These are phyloP conservation scores for Fusarium beomiforme DNA, from an alignment of 2,329 filamentous ascomycete species.

Conservation along the genomic window DNA sequence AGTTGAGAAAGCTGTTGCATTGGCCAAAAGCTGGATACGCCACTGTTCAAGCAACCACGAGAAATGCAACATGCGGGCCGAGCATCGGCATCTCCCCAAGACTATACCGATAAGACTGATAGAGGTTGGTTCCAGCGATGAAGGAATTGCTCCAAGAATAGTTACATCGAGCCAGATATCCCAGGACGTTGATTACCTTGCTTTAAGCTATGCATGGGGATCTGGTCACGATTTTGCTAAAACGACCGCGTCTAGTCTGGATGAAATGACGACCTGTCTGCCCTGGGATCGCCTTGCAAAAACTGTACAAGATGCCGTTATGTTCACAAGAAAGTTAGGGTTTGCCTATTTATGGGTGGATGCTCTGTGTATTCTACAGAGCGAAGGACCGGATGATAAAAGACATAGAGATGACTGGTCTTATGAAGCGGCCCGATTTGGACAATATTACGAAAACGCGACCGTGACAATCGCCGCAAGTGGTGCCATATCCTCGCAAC, in stretches of 20 bases:
- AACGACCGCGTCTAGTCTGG: background rate
- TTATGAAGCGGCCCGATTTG: background rate
- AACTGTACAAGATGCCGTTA: background rate
- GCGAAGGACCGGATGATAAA: background rate
- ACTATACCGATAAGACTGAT: background rate
- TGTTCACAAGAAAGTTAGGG: background rate
- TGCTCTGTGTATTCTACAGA: slow-evolving; percentile 8
- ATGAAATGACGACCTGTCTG: background rate
- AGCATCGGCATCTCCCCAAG: background rate
- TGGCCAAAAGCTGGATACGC: background rate
- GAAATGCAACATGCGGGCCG: background rate
- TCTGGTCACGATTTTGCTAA: background rate
- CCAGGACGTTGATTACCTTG: background rate
- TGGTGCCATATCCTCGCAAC: background rate
- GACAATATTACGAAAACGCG: slow-evolving; percentile 1
- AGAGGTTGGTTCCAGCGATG: background rate
- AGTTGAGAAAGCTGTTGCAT: background rate
- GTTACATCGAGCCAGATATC: background rate
- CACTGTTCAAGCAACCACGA: background rate
- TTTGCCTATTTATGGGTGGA: background rate
- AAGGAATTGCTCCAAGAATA: background rate
- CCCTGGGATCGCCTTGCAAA: background rate
- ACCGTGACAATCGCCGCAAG: background rate
- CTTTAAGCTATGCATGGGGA: slow-evolving; percentile 11
- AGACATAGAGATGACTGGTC: background rate